phyloP scores from a whole-genome alignment of 176 grass and related monocot species.

The maize (Zea mays) region Zm-B73-REFERENCE-NAM-5.0 NC_050101.1:175675001-175675500 shows the following conservation, averaged over 20 bases:
- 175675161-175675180: background rate
- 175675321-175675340: too few species aligned
- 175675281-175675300: too few species aligned
- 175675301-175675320: too few species aligned
- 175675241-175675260: background rate
- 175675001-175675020: constrained; percentile 4
- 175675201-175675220: background rate
- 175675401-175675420: too few species aligned
- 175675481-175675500: too few species aligned
- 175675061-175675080: background rate
- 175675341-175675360: too few species aligned
- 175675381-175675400: too few species aligned
- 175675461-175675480: too few species aligned
- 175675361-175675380: too few species aligned
- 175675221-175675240: background rate
- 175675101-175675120: background rate
- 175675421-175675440: too few species aligned
- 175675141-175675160: background rate
- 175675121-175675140: background rate
- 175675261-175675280: background rate
- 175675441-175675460: too few species aligned
- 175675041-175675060: background rate
- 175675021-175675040: background rate
- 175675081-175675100: background rate
- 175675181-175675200: background rate